Percentiles rank a stretch among this genome's conserved stretches.
These are phyloP conservation scores for Cordyceps militaris DNA, from an alignment of 2,329 filamentous ascomycete genomes.

Conservation along the genomic window DNA sequence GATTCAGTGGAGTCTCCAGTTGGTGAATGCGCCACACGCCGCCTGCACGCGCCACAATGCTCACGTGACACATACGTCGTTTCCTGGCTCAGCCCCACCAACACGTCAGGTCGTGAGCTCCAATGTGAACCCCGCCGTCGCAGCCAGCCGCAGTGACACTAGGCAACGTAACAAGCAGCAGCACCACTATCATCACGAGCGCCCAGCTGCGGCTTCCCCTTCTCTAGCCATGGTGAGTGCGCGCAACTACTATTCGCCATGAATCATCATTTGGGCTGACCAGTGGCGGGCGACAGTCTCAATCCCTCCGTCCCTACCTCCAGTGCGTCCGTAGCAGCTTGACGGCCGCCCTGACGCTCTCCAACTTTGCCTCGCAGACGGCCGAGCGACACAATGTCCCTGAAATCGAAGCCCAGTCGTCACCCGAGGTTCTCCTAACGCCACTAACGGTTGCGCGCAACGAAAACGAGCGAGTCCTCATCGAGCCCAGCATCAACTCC, in stretches of 20 bases:
- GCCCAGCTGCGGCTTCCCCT: constrained; percentile 1
- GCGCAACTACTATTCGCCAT: background rate
- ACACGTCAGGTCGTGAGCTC: constrained; percentile 28
- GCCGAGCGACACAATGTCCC: constrained; percentile 97
- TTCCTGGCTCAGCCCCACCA: constrained; percentile 22
- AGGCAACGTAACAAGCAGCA: constrained; percentile 6
- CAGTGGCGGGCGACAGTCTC: constrained; percentile 52
- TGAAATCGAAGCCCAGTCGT: constrained; percentile 88
- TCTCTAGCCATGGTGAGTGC: constrained; percentile 6
- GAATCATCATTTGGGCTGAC: background rate
- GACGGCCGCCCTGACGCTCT: constrained; percentile 78
- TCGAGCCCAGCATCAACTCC: constrained; percentile 95
- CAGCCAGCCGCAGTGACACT: constrained; percentile 7
- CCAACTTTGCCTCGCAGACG: constrained; percentile 95
- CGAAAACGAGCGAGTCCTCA: constrained; percentile 92
- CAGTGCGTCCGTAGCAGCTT: constrained; percentile 92
- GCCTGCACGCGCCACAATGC: background rate
- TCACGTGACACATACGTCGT: constrained; percentile 11
- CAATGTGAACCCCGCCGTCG: constrained; percentile 15
- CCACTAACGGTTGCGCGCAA: constrained; percentile 87
- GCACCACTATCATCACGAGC: background rate
- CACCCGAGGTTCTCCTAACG: constrained; percentile 88
- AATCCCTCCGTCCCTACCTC: constrained; percentile 94
- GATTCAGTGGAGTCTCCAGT: constrained; percentile 8
- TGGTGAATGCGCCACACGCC: constrained; percentile 11